Evolutionary conservation across 768 basidiomycete genomes (phyloP), one percentile per base, ranked within the genome.

Genomic region (Mrakia blollopis): DNA sequence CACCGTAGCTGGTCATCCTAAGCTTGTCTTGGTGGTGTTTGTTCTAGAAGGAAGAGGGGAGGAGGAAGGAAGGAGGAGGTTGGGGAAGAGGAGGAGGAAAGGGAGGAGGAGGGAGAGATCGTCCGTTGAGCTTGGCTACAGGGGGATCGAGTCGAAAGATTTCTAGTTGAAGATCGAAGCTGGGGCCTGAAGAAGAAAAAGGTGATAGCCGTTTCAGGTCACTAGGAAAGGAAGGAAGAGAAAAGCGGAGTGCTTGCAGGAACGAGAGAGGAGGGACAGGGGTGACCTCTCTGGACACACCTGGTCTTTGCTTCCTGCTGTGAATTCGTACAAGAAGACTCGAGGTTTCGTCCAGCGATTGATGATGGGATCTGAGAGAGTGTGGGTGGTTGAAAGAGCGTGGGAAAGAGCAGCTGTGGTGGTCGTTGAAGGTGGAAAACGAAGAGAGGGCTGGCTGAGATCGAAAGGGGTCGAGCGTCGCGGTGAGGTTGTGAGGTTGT

Each of bases 351-450:
- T 57, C 57, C 57, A 57, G 57, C 57, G 57, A 57, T 28, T n/a
- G 28, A 57, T 57, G 3, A 28, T 7, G 25, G 57, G 11, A n/a
- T 57, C 25, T 25, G 28, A 57, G 14, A 4, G 57, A 57, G 57
- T 57, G 57, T 57, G 25, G 57, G 57, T 57, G 28, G 57, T n/a
- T 57, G 57, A n/a, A 57, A 57, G 25, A 57, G 57, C 57, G 57
- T 57, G 14, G n/a, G 25, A 57, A n/a, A 57, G 25, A 25, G 57
- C 25, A 14, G 5, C 57, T 57, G 57, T 57, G 57, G 28, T 57
- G 57, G 57, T 2, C 25, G 57, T 57, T 57, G 57, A 4, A 28
- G 28, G 57, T 28, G 5, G 3, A 57, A 57, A 57, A 5, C 0
- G 7, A 28, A n/a, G 47, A 8, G 39, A n/a, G 61, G n/a, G n/a